phyloP scores from a whole-genome alignment of 2,329 filamentous ascomycete species.

The Scedosporium apiospermum region DNA sequence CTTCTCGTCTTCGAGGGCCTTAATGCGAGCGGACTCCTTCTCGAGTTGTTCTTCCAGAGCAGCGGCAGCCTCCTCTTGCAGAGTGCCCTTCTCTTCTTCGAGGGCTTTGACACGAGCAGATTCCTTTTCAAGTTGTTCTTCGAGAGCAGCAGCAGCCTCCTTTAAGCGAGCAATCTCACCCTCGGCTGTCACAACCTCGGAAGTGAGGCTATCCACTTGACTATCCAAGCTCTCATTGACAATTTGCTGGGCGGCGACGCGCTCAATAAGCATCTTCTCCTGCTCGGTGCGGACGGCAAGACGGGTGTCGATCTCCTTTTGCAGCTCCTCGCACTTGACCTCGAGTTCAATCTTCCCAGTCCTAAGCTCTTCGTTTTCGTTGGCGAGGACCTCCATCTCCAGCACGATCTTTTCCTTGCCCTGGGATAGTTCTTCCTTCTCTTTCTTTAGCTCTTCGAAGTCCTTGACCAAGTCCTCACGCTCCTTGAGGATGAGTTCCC shows the following conservation, averaged over 20 bases:
- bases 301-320: neutral
- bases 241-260: slow-evolving; percentile 4
- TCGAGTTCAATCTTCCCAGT: neutral
- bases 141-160: neutral
- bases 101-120: neutral
- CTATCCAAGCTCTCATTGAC: slow-evolving; percentile 1
- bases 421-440: neutral
- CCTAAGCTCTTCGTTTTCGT: neutral
- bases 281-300: slow-evolving; percentile 1
- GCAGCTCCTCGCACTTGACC: neutral
- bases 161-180: neutral
- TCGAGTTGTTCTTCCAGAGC: neutral
- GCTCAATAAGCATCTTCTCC: slow-evolving; percentile 4
- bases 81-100: neutral
- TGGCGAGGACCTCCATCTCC: neutral
- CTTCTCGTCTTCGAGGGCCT: slow-evolving; percentile 4
- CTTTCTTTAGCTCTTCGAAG: neutral
- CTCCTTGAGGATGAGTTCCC: neutral
- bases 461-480: neutral
- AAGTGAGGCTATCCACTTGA: neutral
- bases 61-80: neutral
- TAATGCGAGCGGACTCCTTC: neutral
- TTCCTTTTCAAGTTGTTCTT: neutral
- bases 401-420: neutral
- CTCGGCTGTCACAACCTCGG: neutral